Evolutionary conservation across 352 stramenopile genomes (phyloP).

Genomic region (Phytophthora colocasiae): DNA sequence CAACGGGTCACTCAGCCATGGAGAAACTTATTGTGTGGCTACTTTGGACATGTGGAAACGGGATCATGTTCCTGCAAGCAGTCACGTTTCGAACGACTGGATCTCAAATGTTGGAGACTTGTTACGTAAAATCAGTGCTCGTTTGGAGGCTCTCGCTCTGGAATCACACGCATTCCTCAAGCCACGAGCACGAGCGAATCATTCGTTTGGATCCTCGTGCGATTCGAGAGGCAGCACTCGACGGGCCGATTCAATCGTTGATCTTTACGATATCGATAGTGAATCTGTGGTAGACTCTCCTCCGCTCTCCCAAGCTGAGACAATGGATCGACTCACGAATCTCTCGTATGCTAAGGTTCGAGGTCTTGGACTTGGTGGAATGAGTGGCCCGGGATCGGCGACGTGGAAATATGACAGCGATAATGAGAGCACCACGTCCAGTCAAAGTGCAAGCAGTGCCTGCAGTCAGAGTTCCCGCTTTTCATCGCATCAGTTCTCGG

Average conservation of each 20-base stretch:
- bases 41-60: slow-evolving; percentile 77
- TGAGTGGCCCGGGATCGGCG: slow-evolving; percentile 26
- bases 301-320: slow-evolving; percentile 41
- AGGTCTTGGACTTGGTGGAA: slow-evolving; percentile 36
- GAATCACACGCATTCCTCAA: slow-evolving; percentile 53
- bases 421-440: slow-evolving; percentile 61
- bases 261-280: slow-evolving; percentile 65
- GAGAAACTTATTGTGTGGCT: slow-evolving; percentile 55
- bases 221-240: slow-evolving; percentile 67
- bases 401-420: slow-evolving; percentile 66
- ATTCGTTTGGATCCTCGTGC: slow-evolving; percentile 67
- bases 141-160: slow-evolving; percentile 56
- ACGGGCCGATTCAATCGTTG: slow-evolving; percentile 62
- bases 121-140: slow-evolving; percentile 46
- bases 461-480: slow-evolving; percentile 52
- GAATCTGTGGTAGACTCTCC: slow-evolving; percentile 49
- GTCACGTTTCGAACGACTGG: slow-evolving; percentile 73
- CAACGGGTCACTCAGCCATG: slow-evolving; percentile 6
- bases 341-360: slow-evolving; percentile 54
- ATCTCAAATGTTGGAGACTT: slow-evolving; percentile 45
- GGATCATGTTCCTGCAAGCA: slow-evolving; percentile 56
- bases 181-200: slow-evolving; percentile 45
- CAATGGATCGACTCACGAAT: slow-evolving; percentile 42
- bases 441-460: slow-evolving; percentile 40
- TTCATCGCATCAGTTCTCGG: slow-evolving; percentile 57